Percentiles rank a stretch among this genome's conserved stretches.
These are phyloP conservation scores for Epichloe amarillans DNA, from an alignment of 2,329 filamentous ascomycete genomes.

Conservation along the genomic window DNA sequence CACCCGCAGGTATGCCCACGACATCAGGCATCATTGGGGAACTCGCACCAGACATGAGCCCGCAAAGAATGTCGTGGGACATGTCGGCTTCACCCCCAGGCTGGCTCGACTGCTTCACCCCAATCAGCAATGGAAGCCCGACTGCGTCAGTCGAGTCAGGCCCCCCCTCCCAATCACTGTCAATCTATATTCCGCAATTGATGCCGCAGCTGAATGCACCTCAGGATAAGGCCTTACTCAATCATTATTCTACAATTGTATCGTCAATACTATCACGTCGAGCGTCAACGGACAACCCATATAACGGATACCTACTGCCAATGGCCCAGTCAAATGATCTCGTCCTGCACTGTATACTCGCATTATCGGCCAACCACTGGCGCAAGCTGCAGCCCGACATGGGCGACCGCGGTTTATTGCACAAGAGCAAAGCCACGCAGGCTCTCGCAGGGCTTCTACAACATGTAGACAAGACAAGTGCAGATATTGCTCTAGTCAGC, in stretches of 20 bases:
- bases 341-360: constrained; percentile 20
- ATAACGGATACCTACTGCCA: constrained; percentile 19
- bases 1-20: constrained; percentile 1
- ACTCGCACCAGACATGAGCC: constrained; percentile 9
- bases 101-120: constrained; percentile 15
- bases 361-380: constrained; percentile 22
- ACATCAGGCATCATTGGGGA: constrained; percentile 6
- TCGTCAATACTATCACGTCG: constrained; percentile 20
- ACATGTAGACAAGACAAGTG: constrained; percentile 19
- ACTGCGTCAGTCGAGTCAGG: constrained; percentile 10
- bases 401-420: constrained; percentile 16
- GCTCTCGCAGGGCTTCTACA: constrained; percentile 19
- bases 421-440: constrained; percentile 20
- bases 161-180: constrained; percentile 11
- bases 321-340: constrained; percentile 20
- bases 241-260: constrained; percentile 22
- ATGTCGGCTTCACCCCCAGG: constrained; percentile 10
- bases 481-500: constrained; percentile 24
- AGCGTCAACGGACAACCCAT: constrained; percentile 16
- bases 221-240: constrained; percentile 19
- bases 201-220: constrained; percentile 17
- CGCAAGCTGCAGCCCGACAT: constrained; percentile 19
- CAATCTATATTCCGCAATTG: constrained; percentile 17
- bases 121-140: constrained; percentile 13
- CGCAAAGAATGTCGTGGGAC: constrained; percentile 12